Evolutionary conservation across 345 rosid genomes (phyloP).

Genomic region (Eucalyptus coolabah): DNA sequence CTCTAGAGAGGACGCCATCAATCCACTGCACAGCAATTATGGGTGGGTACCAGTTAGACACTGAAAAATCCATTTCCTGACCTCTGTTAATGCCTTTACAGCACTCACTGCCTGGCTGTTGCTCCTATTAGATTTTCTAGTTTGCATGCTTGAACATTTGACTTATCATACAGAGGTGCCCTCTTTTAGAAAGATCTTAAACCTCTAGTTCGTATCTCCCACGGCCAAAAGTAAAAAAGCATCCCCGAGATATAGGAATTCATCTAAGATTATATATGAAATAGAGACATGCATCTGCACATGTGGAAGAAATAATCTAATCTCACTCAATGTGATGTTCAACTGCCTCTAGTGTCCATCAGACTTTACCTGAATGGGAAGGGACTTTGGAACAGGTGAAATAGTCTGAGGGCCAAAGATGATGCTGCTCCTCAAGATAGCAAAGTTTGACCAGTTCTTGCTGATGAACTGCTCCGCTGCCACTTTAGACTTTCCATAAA

Average conservation of each 20-base stretch:
- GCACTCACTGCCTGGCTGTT: background rate
- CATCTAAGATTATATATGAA: background rate
- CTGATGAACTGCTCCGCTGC: slow-evolving; percentile 62
- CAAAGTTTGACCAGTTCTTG: slow-evolving; percentile 49
- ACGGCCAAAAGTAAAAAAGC: background rate
- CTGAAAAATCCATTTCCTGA: background rate
- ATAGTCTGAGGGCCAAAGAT: slow-evolving; percentile 78
- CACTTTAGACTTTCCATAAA: slow-evolving; percentile 83
- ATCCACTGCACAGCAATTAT: slow-evolving; percentile 56
- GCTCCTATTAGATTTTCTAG: background rate
- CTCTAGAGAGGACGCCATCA: slow-evolving; percentile 55
- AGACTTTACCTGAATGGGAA: slow-evolving; percentile 66
- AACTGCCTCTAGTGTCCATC: background rate
- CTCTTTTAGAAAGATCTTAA: background rate
- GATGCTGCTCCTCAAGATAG: slow-evolving; percentile 81
- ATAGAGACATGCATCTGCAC: background rate
- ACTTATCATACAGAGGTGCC: background rate
- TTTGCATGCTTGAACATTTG: background rate
- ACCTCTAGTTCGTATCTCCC: background rate
- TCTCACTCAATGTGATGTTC: background rate
- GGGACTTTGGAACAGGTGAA: slow-evolving; percentile 79
- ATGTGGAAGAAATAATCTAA: background rate
- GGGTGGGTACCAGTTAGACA: background rate
- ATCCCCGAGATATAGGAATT: background rate
- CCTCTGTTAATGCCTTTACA: background rate